phyloP scores from a whole-genome alignment of 2,329 filamentous ascomycete genomes.

The Aureobasidium leucospermi region DNA sequence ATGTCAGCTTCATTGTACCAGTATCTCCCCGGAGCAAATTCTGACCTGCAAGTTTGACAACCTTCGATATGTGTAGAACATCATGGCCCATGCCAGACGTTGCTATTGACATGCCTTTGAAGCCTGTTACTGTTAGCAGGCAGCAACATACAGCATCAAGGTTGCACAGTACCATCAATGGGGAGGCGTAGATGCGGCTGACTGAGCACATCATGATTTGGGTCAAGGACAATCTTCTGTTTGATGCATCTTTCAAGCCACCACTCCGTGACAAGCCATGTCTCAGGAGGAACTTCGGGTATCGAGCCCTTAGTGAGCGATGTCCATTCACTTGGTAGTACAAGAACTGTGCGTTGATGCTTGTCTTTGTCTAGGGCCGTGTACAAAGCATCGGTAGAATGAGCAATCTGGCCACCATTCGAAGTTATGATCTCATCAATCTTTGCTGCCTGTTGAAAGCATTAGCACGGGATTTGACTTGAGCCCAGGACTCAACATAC shows the following conservation, averaged over 20 bases:
- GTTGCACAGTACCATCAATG: not conserved
- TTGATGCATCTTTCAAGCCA: slow-evolving; percentile 88
- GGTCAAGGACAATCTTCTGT: slow-evolving; percentile 62
- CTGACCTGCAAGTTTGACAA: slow-evolving; percentile 62
- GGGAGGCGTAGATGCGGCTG: slow-evolving; percentile 53
- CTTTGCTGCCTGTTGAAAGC: not conserved
- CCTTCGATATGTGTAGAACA: slow-evolving; percentile 73
- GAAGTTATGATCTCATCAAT: slow-evolving; percentile 17
- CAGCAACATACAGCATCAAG: not conserved
- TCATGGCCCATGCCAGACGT: slow-evolving; percentile 84
- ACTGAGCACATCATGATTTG: slow-evolving; percentile 64
- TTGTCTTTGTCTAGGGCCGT: slow-evolving; percentile 14
- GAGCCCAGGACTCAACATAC: not conserved
- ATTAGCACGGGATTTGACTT: not conserved
- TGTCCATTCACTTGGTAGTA: slow-evolving; percentile 28
- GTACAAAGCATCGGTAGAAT: slow-evolving; percentile 19
- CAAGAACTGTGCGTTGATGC: slow-evolving; percentile 25
- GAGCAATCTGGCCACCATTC: slow-evolving; percentile 26
- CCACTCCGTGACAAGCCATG: slow-evolving; percentile 69
- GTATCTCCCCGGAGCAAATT: not conserved
- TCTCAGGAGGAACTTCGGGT: slow-evolving; percentile 22
- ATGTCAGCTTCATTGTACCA: not conserved
- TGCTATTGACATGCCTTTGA: slow-evolving; percentile 63
- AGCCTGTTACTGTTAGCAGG: slow-evolving; percentile 37
- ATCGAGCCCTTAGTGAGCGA: slow-evolving; percentile 21